A percentile compares a stretch with the other conserved stretches of the same genome.
phyloP scores from a whole-genome alignment of 352 stramenopile species.

The Phytopythium helicoides region DNA sequence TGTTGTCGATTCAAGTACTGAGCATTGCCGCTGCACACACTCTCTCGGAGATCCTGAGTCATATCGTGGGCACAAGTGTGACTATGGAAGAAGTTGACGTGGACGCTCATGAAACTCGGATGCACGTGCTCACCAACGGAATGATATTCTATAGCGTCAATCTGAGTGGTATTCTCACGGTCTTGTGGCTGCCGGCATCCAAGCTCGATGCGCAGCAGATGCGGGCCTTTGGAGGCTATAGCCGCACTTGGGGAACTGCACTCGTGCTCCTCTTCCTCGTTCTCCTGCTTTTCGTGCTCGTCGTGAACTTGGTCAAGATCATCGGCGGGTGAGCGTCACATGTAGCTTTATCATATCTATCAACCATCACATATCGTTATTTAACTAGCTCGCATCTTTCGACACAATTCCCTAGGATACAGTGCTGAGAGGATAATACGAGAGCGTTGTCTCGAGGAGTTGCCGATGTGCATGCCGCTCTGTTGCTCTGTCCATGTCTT shows the following conservation, averaged over 20 bases:
- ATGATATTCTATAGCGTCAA: slow-evolving; percentile 27
- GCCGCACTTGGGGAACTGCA: slow-evolving; percentile 20
- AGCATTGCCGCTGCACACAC: slow-evolving; percentile 23
- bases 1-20: slow-evolving; percentile 48
- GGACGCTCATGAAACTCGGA: slow-evolving; percentile 23
- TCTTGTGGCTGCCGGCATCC: slow-evolving; percentile 27
- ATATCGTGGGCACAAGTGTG: slow-evolving; percentile 17
- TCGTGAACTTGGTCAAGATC: slow-evolving; percentile 21
- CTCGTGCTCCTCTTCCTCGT: slow-evolving; percentile 26
- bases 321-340: not conserved
- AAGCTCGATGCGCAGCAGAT: slow-evolving; percentile 49
- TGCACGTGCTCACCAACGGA: slow-evolving; percentile 15
- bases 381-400: not conserved
- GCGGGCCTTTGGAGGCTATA: slow-evolving; percentile 27
- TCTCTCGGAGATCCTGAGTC: slow-evolving; percentile 23
- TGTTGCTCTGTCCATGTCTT: no score
- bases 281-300: slow-evolving; percentile 28
- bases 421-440: no score
- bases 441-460: no score
- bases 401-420: no score
- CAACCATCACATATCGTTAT: not conserved
- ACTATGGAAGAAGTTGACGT: slow-evolving; percentile 16
- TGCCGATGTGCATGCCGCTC: no score
- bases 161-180: slow-evolving; percentile 14
- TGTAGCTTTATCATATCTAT: not conserved